Evolutionary conservation across 164 flowering plant species (phyloP).

Genomic region (Cinnamomum chago): DNA sequence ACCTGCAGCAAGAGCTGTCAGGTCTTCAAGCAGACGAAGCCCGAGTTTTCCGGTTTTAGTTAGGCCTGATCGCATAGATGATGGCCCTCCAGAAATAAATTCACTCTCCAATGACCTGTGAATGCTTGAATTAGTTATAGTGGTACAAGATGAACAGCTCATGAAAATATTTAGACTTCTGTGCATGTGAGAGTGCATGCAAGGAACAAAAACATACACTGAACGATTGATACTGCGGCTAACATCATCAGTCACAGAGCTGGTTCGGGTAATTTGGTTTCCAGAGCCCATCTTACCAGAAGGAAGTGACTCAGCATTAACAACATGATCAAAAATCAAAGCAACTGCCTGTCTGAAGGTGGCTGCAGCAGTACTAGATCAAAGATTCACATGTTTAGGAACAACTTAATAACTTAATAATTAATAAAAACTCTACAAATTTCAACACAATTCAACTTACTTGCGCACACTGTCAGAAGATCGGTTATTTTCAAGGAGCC

Average conservation of each 20-base stretch:
- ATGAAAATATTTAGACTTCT: not conserved
- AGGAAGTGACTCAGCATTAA: slow-evolving; percentile 80
- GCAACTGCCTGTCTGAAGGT: slow-evolving; percentile 99
- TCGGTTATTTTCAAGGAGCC: slow-evolving; percentile 79
- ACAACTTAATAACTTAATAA: not conserved
- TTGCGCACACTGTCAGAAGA: slow-evolving; percentile 90
- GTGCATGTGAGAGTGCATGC: not conserved
- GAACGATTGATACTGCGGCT: slow-evolving; percentile 66
- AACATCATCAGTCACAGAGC: slow-evolving; percentile 75
- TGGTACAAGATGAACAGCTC: not conserved
- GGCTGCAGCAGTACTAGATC: slow-evolving; percentile 93
- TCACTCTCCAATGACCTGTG: slow-evolving; percentile 65
- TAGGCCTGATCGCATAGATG: slow-evolving; percentile 51
- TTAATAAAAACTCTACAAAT: not conserved
- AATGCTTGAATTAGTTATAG: slow-evolving; percentile 10
- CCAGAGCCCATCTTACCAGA: slow-evolving; percentile 57
- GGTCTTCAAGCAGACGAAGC: slow-evolving; percentile 89
- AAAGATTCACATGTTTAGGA: slow-evolving; percentile 14
- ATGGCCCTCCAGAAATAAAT: slow-evolving; percentile 40
- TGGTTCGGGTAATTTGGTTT: slow-evolving; percentile 56
- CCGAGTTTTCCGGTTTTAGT: slow-evolving; percentile 76
- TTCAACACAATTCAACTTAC: slow-evolving; percentile 42
- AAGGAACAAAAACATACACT: slow-evolving; percentile 45
- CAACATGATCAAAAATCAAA: slow-evolving; percentile 86
- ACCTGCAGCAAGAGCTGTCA: slow-evolving; percentile 99